Evolutionary conservation across 495 filamentous ascomycete species (phyloP), one percentile per base, ranked within the genome.

Genomic region (Acidiella bohemica): DNA sequence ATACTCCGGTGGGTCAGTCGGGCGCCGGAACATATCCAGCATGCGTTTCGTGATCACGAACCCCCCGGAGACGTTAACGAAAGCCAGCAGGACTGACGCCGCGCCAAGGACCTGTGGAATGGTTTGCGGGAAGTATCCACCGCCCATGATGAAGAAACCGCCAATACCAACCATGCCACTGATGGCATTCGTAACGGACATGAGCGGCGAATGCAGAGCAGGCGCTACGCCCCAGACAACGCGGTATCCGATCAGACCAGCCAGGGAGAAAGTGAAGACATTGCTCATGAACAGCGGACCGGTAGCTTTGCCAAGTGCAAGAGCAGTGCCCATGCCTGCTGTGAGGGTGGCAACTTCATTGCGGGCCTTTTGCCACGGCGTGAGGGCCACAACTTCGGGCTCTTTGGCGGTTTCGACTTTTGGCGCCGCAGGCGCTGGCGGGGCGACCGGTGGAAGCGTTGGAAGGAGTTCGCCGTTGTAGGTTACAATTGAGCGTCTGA

Each of bases 121-220:
- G 1, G 78, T 84, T 40, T 74, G 71, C 0, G 82, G 82, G 0
- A 80, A 43, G 32, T 43, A 41, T 8, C 48, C 48, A 16, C 51
- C 51, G 11, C 51, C 51, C 66, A 88, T 71, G 53, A 88, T 74
- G 60, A 86, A 88, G 46, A 88, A 65, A 30, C 82, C 81, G 36
- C 81, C 82, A 41, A 88, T 68, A 32, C 81, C 82, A 29, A 88
- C 82, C 79, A 88, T 84, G 52, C 77, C 81, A 26, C 79, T 84
- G 46, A 88, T 88, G 16, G 82, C 82, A 57, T 88, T 88, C 19
- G 82, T 88, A 18, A 88, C 82, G 42, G 75, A 80, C 82, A 88
- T 88, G 11, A 88, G 62, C 0, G 82, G 82, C 6, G 79, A 81
- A 51, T 88, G 82, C 13, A 88, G 66, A 17, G 82, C 78, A 6